phyloP scores from a whole-genome alignment of 2,329 filamentous ascomycete species.

The Neonectria hederae region DNA sequence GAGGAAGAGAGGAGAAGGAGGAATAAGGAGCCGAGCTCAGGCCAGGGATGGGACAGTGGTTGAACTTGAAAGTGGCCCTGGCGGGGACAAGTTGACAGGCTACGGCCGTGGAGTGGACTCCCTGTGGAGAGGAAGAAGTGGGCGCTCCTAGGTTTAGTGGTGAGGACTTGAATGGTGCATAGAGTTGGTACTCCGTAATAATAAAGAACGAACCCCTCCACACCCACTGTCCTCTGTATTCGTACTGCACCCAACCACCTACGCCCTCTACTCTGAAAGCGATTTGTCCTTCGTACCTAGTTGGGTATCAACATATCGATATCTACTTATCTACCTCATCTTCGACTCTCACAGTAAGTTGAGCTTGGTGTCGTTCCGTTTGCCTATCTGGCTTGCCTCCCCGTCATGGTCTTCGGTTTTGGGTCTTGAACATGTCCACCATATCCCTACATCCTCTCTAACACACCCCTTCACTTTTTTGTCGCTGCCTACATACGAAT shows the following conservation, averaged over 20 bases:
- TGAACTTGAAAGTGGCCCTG: constrained; percentile 26
- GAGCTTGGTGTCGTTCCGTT: background rate
- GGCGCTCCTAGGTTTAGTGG: constrained; percentile 2
- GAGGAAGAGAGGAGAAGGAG: background rate
- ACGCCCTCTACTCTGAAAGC: background rate
- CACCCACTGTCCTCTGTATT: constrained; percentile 3
- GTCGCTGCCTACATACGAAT: background rate
- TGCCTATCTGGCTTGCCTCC: background rate
- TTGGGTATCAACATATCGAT: background rate
- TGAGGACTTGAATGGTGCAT: background rate
- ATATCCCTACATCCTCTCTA: constrained; percentile 22
- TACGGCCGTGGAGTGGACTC: background rate
- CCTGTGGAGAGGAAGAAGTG: constrained; percentile 14
- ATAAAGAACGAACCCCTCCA: constrained; percentile 27
- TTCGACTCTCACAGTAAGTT: constrained; percentile 1
- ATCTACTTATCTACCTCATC: too few relatives aligned
- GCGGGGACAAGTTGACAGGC: constrained; percentile 1
- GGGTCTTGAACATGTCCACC: constrained; percentile 10
- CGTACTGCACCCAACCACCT: background rate
- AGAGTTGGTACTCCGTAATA: constrained; percentile 8
- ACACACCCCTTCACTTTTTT: constrained; percentile 24
- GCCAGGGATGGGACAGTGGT: constrained; percentile 30
- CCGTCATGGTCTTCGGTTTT: background rate
- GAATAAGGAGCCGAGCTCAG: constrained; percentile 17
- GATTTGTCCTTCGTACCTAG: background rate